Evolutionary conservation across 805 yeast species (phyloP), one percentile per base, ranked within the genome.

Genomic region (Candida ulmi): DNA sequence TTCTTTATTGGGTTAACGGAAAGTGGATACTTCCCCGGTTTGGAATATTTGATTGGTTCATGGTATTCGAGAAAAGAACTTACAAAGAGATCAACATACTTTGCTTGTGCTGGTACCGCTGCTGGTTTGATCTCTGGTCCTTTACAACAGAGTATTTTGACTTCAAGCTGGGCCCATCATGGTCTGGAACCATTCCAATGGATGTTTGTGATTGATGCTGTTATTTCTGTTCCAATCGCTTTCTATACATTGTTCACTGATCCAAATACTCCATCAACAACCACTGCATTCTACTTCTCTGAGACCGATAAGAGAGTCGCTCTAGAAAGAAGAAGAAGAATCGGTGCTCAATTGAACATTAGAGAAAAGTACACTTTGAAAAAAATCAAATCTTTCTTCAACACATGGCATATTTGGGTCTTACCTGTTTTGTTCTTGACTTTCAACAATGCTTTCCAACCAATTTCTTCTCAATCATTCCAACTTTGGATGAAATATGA

Each of bases 21-120:
- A 39, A 52, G 68, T 12, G 75, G 74, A 0, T 69, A 63, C 42
- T 71, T 70, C 46, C 75, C 76, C 4, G 72, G 73, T 15, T 52
- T 71, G 41, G 71, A 68, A 40, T 69, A 66, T 38, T 52, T 68
- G 17, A 59, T 60, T 50, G 69, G 69, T 1, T 56, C 63, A 11
- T 64, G 66, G 60, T 66, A 62, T 41, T 51, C 60, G 18, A 54
- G 58, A n/a, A 41, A 43, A 4, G 69, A 66, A 38, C 38, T 64
- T 19, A 48, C 62, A 21, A 66, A 63, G 36, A 46, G 69, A 42
- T 55, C 66, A 11, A 40, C 51, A 3, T 40, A 42, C 19, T 65
- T 65, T 47, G 62, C 60, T 8, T 54, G 61, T 31, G 52, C 66
- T 6, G 62, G 62, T 18, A 46, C 48, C 18, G 55, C 63, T n/a